Evolutionary conservation across 176 grass and related monocot genomes (phyloP).

Genomic region (Oryza officinalis): DNA sequence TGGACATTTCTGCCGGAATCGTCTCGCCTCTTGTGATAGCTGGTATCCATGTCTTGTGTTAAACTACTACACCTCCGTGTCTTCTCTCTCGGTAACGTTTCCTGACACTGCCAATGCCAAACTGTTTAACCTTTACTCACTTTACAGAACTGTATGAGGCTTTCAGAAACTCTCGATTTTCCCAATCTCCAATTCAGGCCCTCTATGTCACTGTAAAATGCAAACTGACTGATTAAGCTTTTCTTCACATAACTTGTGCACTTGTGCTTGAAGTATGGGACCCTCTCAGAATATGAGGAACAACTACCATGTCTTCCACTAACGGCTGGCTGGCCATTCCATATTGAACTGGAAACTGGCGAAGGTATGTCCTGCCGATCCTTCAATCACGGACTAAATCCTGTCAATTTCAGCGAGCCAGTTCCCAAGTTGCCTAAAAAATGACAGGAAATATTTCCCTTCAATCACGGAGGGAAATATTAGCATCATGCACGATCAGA

Average conservation of each 20-base stretch:
- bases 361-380: not conserved
- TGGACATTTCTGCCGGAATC: slow-evolving; percentile 37
- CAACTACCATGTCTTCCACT: not conserved
- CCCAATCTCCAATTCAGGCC: not conserved
- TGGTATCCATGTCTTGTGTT: slow-evolving; percentile 4
- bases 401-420: not conserved
- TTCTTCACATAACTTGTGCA: not conserved
- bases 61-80: not conserved
- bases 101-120: not conserved
- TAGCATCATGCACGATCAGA: not conserved
- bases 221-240: not conserved
- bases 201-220: not conserved
- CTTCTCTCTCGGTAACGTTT: not conserved
- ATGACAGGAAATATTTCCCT: slow-evolving; percentile 13
- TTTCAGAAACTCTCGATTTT: not conserved
- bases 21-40: slow-evolving; percentile 4
- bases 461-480: slow-evolving; percentile 38
- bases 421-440: not conserved
- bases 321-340: not conserved
- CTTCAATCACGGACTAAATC: slow-evolving; percentile 41
- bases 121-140: not conserved
- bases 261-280: not conserved
- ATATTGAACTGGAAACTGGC: slow-evolving; percentile 20
- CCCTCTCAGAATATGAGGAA: not conserved
- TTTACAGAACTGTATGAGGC: not conserved